phyloP scores from a whole-genome alignment of 2,329 filamentous ascomycete genomes.

The Niveomyces coronatus region DNA sequence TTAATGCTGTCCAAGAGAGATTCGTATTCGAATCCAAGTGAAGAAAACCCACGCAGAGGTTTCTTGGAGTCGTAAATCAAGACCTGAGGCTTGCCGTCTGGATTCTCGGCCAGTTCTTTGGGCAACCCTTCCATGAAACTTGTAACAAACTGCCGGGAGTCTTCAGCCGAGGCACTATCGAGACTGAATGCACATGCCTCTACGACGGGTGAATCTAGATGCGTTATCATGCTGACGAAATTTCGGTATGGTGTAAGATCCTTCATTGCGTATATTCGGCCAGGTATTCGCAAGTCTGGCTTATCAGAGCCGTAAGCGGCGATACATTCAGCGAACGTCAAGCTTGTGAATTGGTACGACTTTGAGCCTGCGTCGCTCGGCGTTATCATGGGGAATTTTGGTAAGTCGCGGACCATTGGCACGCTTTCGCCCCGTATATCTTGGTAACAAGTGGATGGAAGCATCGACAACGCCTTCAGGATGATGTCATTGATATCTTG shows the following conservation, averaged over 20 bases:
- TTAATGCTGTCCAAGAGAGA: slow-evolving; percentile 33
- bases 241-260: slow-evolving; percentile 45
- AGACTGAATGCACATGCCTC: slow-evolving; percentile 64
- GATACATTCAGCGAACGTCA: slow-evolving; percentile 49
- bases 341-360: slow-evolving; percentile 21
- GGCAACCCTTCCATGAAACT: slow-evolving; percentile 59
- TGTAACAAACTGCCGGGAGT: slow-evolving; percentile 51
- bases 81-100: slow-evolving; percentile 69
- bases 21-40: slow-evolving; percentile 58
- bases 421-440: slow-evolving; percentile 36
- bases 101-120: slow-evolving; percentile 53
- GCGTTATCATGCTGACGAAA: slow-evolving; percentile 66
- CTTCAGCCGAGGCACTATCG: slow-evolving; percentile 36
- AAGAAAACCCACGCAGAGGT: slow-evolving; percentile 66
- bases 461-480: slow-evolving; percentile 17
- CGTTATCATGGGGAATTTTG: too few species aligned
- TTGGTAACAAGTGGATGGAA: slow-evolving; percentile 47
- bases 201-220: slow-evolving; percentile 56
- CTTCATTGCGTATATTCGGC: slow-evolving; percentile 54
- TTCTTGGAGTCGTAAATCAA: slow-evolving; percentile 64
- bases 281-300: slow-evolving; percentile 71
- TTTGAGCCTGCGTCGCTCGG: too few species aligned
- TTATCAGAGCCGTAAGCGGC: slow-evolving; percentile 78
- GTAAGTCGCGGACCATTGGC: slow-evolving; percentile 21
- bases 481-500: slow-evolving; percentile 27